Evolutionary conservation across 1,139 yeast species (phyloP).

Genomic region (Candida sojae): DNA sequence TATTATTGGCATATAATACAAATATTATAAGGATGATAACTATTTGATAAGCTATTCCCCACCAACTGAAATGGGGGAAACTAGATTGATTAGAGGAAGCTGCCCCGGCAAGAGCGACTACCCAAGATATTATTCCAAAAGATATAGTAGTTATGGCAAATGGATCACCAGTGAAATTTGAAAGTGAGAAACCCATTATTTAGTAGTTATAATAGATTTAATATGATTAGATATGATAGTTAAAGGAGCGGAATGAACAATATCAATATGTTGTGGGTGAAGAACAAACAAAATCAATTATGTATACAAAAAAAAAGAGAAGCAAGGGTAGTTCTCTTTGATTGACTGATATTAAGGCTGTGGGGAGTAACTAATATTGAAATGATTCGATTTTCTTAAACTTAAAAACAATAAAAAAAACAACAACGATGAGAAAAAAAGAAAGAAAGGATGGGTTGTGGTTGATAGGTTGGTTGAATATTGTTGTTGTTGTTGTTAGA

Average conservation of each 20-base stretch:
- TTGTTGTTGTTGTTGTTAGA: no score
- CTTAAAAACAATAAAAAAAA: no score
- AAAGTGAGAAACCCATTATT: conserved; percentile 41
- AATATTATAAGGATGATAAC: conserved; percentile 57
- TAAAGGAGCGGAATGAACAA: not conserved
- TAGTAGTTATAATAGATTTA: not conserved
- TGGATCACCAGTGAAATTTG: conserved; percentile 66
- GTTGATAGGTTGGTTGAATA: no score
- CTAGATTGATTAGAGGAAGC: conserved; percentile 53
- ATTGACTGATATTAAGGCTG: no score
- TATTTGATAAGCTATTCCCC: conserved; percentile 91
- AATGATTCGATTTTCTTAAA: no score
- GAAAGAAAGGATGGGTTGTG: no score
- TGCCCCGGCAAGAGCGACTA: conserved; percentile 85
- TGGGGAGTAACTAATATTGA: no score
- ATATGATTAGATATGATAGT: not conserved
- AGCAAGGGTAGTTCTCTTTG: no score
- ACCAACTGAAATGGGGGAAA: conserved; percentile 91
- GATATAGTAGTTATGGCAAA: conserved; percentile 69
- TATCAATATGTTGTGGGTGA: not conserved
- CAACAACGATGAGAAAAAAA: no score
- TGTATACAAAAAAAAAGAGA: no score
- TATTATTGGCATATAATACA: conserved; percentile 63
- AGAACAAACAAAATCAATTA: no score
- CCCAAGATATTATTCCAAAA: conserved; percentile 71